Percentiles rank a stretch among this genome's conserved stretches.
These are phyloP conservation scores for Emydomyces testavorans DNA, from an alignment of 2,329 filamentous ascomycete species.

Conservation along the genomic window DNA sequence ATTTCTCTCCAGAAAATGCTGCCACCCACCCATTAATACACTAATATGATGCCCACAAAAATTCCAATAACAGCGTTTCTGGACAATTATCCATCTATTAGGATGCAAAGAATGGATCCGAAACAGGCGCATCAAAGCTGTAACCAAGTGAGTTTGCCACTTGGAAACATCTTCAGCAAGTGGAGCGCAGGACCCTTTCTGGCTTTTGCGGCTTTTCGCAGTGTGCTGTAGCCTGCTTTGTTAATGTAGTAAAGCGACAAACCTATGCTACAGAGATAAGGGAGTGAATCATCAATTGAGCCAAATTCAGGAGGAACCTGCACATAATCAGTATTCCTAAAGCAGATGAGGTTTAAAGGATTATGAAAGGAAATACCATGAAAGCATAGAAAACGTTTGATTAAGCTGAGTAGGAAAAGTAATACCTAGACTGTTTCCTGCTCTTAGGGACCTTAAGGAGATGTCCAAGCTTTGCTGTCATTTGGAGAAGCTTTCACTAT, in stretches of 20 bases:
- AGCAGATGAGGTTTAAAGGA: neutral
- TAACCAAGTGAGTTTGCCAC: neutral
- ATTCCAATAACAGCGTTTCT: neutral
- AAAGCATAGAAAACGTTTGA: neutral
- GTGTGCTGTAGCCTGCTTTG: neutral
- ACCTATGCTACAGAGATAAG: conserved; percentile 1
- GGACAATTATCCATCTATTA: neutral
- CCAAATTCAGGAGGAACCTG: neutral
- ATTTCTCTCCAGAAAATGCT: neutral
- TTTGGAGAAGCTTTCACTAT: too few relatives aligned
- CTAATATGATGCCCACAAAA: neutral
- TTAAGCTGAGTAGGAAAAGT: too few relatives aligned
- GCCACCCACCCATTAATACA: too few relatives aligned
- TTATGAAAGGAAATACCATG: neutral
- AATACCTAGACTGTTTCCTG: too few relatives aligned
- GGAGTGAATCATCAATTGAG: too few relatives aligned
- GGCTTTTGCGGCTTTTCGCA: neutral
- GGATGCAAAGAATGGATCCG: neutral
- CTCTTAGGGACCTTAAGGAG: too few relatives aligned
- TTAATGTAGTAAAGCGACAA: neutral
- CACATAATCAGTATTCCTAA: neutral
- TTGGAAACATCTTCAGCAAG: neutral
- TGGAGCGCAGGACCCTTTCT: neutral
- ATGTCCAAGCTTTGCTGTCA: too few relatives aligned
- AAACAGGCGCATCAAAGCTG: neutral